Percentiles rank a stretch among this genome's conserved stretches.
phyloP scores from a whole-genome alignment of 2,329 filamentous ascomycete genomes.

The Aspergillus calidoustus region DNA sequence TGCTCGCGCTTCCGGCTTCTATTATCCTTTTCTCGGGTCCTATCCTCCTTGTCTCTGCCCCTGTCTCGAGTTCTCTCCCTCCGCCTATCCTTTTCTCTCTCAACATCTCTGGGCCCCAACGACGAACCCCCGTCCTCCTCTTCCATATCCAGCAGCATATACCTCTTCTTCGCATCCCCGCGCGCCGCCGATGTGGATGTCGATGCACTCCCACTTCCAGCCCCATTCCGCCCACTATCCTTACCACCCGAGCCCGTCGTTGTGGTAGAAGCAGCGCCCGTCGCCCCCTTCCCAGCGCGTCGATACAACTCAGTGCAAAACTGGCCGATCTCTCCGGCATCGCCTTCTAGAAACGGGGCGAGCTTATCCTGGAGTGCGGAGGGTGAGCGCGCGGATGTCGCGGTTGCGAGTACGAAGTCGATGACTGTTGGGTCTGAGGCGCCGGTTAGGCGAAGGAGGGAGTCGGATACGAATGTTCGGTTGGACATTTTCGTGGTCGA shows the following conservation, averaged over 20 bases:
- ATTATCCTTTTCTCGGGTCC: conserved; percentile 40
- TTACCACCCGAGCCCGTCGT: conserved; percentile 16
- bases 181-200: background rate
- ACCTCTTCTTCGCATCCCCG: conserved; percentile 48
- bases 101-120: conserved; percentile 39
- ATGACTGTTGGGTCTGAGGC: conserved; percentile 60
- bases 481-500: conserved; percentile 39
- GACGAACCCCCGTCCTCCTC: conserved; percentile 44
- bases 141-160: conserved; percentile 60
- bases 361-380: conserved; percentile 57
- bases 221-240: background rate
- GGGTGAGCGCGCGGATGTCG: conserved; percentile 54
- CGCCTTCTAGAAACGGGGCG: conserved; percentile 56
- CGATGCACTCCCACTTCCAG: background rate
- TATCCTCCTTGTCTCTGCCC: conserved; percentile 27
- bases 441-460: conserved; percentile 58
- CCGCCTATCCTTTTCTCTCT: conserved; percentile 29
- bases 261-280: conserved; percentile 17
- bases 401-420: conserved; percentile 62
- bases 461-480: conserved; percentile 53
- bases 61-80: conserved; percentile 7
- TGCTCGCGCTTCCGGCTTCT: conserved; percentile 39
- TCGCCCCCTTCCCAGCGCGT: conserved; percentile 30
- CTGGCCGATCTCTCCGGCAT: conserved; percentile 48
- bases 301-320: conserved; percentile 55